A percentile compares a stretch with the other conserved stretches of the same genome.
These are phyloP conservation scores for Backusella psychrophila DNA, from an alignment of 192 early-diverging fungal species.

Conservation along the genomic window DNA sequence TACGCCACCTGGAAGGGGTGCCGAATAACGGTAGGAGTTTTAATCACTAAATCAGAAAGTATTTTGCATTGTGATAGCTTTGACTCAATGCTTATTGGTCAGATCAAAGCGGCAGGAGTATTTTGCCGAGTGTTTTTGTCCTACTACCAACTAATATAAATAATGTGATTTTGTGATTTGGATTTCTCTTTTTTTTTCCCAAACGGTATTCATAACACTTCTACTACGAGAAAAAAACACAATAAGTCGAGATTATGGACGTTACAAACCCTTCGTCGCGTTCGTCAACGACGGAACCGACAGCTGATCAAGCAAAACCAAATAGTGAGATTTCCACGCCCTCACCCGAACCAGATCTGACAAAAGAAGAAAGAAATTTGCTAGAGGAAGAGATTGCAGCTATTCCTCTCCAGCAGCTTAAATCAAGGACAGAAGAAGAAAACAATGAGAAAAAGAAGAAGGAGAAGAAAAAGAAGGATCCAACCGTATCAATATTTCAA, in stretches of 20 bases:
- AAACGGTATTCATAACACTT: not conserved
- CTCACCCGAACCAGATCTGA: not conserved
- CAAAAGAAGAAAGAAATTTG: constrained; percentile 2
- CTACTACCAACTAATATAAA: not conserved
- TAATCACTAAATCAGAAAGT: not conserved
- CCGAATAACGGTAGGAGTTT: constrained; percentile 7
- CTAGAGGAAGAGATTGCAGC: constrained; percentile 7
- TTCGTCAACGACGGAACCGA: constrained; percentile 18
- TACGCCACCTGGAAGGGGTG: not conserved
- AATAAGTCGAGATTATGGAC: not conserved
- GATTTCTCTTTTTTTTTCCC: not conserved
- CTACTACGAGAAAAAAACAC: not conserved
- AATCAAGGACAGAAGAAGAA: not conserved
- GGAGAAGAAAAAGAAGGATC: constrained; percentile 40
- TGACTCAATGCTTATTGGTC: not conserved
- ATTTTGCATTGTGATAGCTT: not conserved
- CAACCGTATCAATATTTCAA: constrained; percentile 51
- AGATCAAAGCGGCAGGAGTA: not conserved
- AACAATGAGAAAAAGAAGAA: constrained; percentile 9
- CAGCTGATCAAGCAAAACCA: not conserved
- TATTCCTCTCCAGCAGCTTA: constrained; percentile 3
- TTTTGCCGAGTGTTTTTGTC: not conserved
- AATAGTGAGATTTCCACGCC: not conserved
- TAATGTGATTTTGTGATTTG: constrained; percentile 8
- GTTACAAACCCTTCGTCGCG: not conserved